A percentile compares a stretch with the other conserved stretches of the same genome.
phyloP scores from a whole-genome alignment of 1,284 basidiomycete species.

The Ganoderma meredithae region DNA sequence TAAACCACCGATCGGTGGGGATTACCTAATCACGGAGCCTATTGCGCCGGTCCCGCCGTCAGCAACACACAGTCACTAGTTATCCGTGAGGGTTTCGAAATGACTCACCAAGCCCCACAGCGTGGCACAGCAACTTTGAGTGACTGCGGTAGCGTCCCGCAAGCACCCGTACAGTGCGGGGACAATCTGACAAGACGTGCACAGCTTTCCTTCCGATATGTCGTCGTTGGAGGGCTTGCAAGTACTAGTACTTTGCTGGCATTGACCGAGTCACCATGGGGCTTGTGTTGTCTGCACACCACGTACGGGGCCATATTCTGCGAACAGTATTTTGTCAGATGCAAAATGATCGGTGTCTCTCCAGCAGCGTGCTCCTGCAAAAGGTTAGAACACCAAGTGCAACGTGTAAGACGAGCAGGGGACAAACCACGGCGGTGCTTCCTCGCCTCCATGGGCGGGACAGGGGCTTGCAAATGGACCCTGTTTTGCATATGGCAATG shows the following conservation, averaged over 20 bases:
- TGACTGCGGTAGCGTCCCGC: slow-evolving; percentile 4
- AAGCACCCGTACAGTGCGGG: neutral
- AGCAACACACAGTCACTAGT: neutral
- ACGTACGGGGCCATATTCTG: neutral
- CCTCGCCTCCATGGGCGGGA: neutral
- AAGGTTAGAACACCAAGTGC: neutral
- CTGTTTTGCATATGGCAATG: neutral
- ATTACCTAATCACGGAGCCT: slow-evolving; percentile 18
- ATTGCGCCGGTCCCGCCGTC: slow-evolving; percentile 1
- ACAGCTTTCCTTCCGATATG: neutral
- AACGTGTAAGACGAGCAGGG: neutral
- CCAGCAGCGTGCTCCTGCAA: neutral
- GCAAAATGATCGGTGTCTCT: neutral
- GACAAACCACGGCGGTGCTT: neutral
- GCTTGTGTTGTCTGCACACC: neutral
- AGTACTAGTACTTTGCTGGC: neutral
- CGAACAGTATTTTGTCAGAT: neutral
- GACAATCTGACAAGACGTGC: neutral
- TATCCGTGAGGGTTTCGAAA: neutral
- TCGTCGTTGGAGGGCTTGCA: neutral
- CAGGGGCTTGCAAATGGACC: neutral
- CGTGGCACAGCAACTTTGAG: neutral
- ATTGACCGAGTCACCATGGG: neutral
- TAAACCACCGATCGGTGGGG: slow-evolving; percentile 14
- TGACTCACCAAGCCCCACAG: slow-evolving; percentile 3